These are phyloP conservation scores for Penicillium roqueforti DNA, from an alignment of 495 filamentous ascomycete species.

Conservation along the genomic window DNA sequence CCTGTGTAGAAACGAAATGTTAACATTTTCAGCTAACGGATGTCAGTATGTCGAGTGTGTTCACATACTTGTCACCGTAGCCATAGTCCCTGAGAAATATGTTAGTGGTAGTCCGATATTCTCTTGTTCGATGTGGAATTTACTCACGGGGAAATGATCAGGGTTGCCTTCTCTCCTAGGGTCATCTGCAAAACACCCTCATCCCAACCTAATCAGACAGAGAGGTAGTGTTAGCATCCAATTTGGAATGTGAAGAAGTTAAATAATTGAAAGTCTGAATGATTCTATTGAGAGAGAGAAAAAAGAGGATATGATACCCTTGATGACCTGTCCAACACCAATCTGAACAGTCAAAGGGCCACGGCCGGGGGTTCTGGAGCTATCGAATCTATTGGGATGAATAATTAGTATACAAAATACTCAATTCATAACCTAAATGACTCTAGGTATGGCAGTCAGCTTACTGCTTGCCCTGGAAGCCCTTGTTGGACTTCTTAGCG, in stretches of 20 bases:
- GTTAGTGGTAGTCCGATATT: conserved; percentile 18
- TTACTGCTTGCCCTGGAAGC: conserved; percentile 50
- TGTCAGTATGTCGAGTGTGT: conserved; percentile 43
- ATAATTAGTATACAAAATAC: conserved; percentile 8
- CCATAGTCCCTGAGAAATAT: conserved; percentile 60
- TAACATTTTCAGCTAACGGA: conserved; percentile 2
- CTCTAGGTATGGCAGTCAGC: conserved; percentile 10
- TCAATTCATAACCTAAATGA: background rate
- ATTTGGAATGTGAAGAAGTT: background rate
- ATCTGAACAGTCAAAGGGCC: conserved; percentile 64
- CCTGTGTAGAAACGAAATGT: conserved; percentile 25
- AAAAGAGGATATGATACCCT: conserved; percentile 47
- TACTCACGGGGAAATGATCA: conserved; percentile 72
- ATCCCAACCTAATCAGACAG: conserved; percentile 68
- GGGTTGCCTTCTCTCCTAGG: conserved; percentile 72
- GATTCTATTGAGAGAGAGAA: background rate
- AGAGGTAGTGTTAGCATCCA: background rate
- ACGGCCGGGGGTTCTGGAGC: conserved; percentile 54
- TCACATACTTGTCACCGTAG: conserved; percentile 67
- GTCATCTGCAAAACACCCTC: conserved; percentile 77
- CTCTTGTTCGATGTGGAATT: background rate
- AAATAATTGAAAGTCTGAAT: background rate
- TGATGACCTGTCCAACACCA: conserved; percentile 73
- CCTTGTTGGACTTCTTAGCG: conserved; percentile 37
- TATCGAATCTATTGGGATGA: conserved; percentile 62